These are phyloP conservation scores for Cladophialophora chaetospira DNA, from an alignment of 2,329 filamentous ascomycete species.

Conservation along the genomic window DNA sequence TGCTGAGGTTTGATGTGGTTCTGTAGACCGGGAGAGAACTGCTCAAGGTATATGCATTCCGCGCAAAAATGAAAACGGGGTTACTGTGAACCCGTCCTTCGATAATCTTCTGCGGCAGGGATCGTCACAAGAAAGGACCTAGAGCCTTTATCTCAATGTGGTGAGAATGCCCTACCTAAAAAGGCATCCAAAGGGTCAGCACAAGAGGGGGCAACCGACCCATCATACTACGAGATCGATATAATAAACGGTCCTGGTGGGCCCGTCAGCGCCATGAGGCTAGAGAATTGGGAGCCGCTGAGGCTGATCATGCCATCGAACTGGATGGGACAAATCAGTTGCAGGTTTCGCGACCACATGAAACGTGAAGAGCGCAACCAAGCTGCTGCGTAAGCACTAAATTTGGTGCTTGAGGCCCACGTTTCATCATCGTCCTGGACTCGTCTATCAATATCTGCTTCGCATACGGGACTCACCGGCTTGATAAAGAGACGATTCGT, in stretches of 20 bases:
- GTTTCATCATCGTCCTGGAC: no score
- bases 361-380: no score
- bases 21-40: background rate
- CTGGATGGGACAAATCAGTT: background rate
- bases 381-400: no score
- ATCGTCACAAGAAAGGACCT: background rate
- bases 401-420: no score
- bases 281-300: background rate
- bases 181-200: background rate
- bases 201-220: background rate
- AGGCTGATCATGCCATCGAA: background rate
- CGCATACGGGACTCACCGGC: no score
- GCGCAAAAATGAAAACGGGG: background rate
- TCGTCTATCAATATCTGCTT: no score
- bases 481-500: no score
- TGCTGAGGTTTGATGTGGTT: background rate
- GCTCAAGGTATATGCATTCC: constrained; percentile 4
- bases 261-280: constrained; percentile 5
- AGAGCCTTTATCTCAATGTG: background rate
- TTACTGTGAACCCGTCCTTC: background rate
- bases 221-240: constrained; percentile 4
- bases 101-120: background rate
- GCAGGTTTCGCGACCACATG: no score
- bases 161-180: background rate
- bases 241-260: background rate